Base-by-base conservation (phyloP, 2,329 filamentous ascomycete genomes). In the Aureobasidium sp. region DNA sequence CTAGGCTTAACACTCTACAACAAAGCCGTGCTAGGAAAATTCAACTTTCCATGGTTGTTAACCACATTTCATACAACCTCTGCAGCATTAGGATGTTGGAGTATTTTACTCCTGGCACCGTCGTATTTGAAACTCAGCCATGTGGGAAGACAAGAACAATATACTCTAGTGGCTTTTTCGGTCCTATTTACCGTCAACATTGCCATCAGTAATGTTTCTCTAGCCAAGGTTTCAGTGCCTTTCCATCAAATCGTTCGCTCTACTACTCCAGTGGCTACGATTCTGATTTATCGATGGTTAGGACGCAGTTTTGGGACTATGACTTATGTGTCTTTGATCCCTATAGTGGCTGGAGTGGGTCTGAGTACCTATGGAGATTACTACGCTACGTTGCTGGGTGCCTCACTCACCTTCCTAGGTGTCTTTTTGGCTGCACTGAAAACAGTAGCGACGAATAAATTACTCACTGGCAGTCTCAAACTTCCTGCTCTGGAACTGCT, bases 191-290 rank as follows among this genome's bases (percentile, higher is more conserved):
- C 83, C 16, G 76, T 83, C 69, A 86, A 86, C 72, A 85, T 86
- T 66, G 83, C 83, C 61, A 80, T 85, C 47, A 84, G 81, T 25
- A 86, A 86, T 71, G 76, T 85, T 21, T 85, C 83, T 25, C 76
- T 86, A 75, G 45, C 57, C 10, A 69, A 83, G 78, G 83, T 84
- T 37, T 86, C 84, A 0, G 81, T 86, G 15, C 81, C 84, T 2
- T 86, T 86, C 71, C 85, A 86, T 71, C 84, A 86, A 70, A 83
- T 85, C 61, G 80, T 86, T 72, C 80, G 84, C 64, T 84, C 83
- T 63, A 82, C 83, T 21, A 82, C 79, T 62, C 84, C 84, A 30
- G 78, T 86, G 67, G 83, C 86, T 70, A 85, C 84, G 53, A 81
- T 86, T 60, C 70, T 83, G 64, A 84, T 86, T 69, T 85, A 83